Percentiles rank a stretch among this genome's conserved stretches.
phyloP scores from a whole-genome alignment of 2,329 filamentous ascomycete genomes.

The Talaromyces marneffei region DNA sequence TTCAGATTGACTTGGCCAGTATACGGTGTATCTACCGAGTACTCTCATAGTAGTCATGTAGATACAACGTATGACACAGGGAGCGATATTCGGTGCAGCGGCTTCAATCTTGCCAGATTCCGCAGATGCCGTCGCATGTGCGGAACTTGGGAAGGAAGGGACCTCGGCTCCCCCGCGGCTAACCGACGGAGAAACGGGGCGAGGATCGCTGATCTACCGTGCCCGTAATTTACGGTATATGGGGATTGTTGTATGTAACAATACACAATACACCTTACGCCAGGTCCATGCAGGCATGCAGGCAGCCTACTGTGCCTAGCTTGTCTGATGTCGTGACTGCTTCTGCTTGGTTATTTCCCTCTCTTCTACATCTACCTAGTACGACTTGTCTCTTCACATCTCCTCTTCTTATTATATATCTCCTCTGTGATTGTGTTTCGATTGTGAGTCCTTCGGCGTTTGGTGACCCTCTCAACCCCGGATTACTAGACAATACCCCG shows the following conservation, averaged over 20 bases:
- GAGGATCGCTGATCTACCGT: not conserved
- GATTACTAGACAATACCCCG: constrained; percentile 5
- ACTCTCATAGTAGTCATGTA: not conserved
- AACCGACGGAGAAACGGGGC: constrained; percentile 14
- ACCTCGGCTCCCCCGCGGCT: constrained; percentile 15
- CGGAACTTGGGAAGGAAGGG: not conserved
- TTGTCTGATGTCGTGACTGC: not conserved
- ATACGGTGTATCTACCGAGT: too few relatives aligned
- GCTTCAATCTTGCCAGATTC: not conserved
- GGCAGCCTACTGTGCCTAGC: not conserved
- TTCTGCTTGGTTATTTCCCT: not conserved
- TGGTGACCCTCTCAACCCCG: not conserved
- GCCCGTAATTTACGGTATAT: not conserved
- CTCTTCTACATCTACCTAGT: not conserved
- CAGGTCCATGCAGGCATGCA: not conserved
- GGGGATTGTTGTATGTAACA: not conserved
- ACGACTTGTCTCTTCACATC: not conserved
- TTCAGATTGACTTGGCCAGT: too few relatives aligned
- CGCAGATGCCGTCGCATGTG: constrained; percentile 1
- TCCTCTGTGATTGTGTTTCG: not conserved
- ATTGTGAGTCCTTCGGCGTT: not conserved
- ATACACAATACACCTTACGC: not conserved
- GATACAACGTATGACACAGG: not conserved
- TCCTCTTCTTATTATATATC: not conserved
- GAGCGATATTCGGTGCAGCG: constrained; percentile 1